Conservation (phyloP, 768 basidiomycete species). For the Boletus sp. region DNA sequence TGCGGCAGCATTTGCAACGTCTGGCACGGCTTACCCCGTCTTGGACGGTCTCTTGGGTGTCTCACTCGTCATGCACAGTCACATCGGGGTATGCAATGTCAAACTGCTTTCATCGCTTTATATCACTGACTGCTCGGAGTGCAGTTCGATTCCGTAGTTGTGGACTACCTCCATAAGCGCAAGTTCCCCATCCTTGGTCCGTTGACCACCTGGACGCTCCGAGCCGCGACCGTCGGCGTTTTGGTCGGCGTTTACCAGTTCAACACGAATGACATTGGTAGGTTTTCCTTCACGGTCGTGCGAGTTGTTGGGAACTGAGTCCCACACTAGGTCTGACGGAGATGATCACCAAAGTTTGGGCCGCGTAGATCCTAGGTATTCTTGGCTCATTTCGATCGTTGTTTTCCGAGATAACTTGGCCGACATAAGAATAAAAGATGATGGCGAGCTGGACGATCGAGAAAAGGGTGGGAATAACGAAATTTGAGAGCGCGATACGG, state of each 20-base stretch:
- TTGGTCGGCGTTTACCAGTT: slow-evolving; percentile 76
- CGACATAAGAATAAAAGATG: not conserved
- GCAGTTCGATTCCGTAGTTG: slow-evolving; percentile 73
- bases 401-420: not conserved
- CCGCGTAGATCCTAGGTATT: slow-evolving; percentile 47
- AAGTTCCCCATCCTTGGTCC: slow-evolving; percentile 88
- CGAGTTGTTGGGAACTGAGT: not conserved
- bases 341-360: slow-evolving; percentile 79
- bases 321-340: slow-evolving; percentile 71
- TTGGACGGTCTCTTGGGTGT: slow-evolving; percentile 88
- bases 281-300: slow-evolving; percentile 10
- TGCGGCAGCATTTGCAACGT: slow-evolving; percentile 79
- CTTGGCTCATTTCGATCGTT: not conserved
- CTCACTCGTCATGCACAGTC: slow-evolving; percentile 89
- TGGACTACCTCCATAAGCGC: slow-evolving; percentile 91
- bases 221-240: slow-evolving; percentile 74
- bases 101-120: not conserved
- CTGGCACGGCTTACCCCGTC: slow-evolving; percentile 73
- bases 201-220: slow-evolving; percentile 69
- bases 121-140: not conserved
- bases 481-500: slow-evolving; percentile 29
- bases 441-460: slow-evolving; percentile 3
- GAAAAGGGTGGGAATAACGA: slow-evolving; percentile 21
- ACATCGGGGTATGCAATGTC: slow-evolving; percentile 72
- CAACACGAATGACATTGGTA: no score